Conservation (phyloP, 2,329 filamentous ascomycete species). For the Pseudopyrenochaeta lycopersici region DNA sequence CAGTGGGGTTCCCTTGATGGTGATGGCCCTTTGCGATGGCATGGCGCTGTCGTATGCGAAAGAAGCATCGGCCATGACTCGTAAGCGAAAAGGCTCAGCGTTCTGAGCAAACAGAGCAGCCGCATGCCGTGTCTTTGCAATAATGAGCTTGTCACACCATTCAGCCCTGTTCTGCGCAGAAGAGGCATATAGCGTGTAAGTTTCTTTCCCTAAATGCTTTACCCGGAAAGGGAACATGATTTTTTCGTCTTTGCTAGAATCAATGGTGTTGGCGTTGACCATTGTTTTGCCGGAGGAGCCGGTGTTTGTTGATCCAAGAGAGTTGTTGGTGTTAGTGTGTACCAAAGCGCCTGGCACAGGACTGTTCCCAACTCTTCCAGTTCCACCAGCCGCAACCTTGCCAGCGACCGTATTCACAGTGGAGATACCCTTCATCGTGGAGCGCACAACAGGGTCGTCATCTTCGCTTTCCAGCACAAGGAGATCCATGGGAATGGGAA, state of each 20-base stretch:
- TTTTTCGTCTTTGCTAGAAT: slow-evolving; percentile 71
- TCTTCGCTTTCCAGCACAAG: slow-evolving; percentile 91
- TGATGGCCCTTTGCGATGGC: slow-evolving; percentile 67
- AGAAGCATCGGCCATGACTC: slow-evolving; percentile 90
- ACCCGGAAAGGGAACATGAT: slow-evolving; percentile 94
- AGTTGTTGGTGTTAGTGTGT: slow-evolving; percentile 74
- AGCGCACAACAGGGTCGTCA: slow-evolving; percentile 89
- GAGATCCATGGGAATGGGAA: slow-evolving; percentile 96
- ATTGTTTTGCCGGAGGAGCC: slow-evolving; percentile 63
- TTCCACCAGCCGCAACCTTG: slow-evolving; percentile 56
- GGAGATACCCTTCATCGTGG: slow-evolving; percentile 73
- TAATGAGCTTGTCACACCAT: slow-evolving; percentile 93
- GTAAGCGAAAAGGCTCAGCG: slow-evolving; percentile 91
- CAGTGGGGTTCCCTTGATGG: slow-evolving; percentile 88
- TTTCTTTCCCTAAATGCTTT: slow-evolving; percentile 93
- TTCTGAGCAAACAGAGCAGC: slow-evolving; percentile 89
- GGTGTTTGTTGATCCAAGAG: slow-evolving; percentile 56
- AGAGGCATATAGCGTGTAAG: slow-evolving; percentile 88
- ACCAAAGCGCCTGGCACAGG: slow-evolving; percentile 63
- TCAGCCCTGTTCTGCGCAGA: slow-evolving; percentile 78
- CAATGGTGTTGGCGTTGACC: slow-evolving; percentile 58
- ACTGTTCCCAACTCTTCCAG: slow-evolving; percentile 54
- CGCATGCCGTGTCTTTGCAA: slow-evolving; percentile 93
- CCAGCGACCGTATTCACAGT: slow-evolving; percentile 63
- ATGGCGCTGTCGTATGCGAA: slow-evolving; percentile 80